These are phyloP conservation scores for Picochlorum sp. DNA, from an alignment of 139 green algal genomes.

Conservation along the genomic window DNA sequence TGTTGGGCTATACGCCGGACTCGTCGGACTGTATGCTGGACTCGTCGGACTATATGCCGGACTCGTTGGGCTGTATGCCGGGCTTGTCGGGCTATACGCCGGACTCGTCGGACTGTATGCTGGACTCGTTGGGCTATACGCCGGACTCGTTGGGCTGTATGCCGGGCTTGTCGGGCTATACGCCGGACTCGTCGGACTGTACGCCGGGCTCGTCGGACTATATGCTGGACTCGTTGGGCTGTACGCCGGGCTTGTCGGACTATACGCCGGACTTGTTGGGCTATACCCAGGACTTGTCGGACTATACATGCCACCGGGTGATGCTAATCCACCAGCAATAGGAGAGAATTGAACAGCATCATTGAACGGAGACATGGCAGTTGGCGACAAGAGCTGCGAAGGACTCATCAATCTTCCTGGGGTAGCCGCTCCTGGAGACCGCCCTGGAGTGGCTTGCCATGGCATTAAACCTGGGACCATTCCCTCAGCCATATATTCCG, in stretches of 20 bases:
- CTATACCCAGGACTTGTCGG: conserved; percentile 46
- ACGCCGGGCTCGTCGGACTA: conserved; percentile 26
- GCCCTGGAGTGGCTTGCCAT: conserved; percentile 41
- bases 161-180: conserved; percentile 54
- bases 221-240: conserved; percentile 48
- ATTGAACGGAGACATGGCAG: conserved; percentile 35
- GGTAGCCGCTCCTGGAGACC: conserved; percentile 23
- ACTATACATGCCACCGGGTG: conserved; percentile 8
- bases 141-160: conserved; percentile 55
- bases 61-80: conserved; percentile 56
- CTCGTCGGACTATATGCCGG: conserved; percentile 58
- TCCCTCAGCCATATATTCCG: conserved; percentile 7
- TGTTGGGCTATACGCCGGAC: conserved; percentile 47
- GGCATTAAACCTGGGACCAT: neutral
- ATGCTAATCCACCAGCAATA: conserved; percentile 36
- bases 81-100: conserved; percentile 55
- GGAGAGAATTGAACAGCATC: conserved; percentile 49
- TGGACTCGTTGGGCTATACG: conserved; percentile 59
- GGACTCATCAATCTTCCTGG: conserved; percentile 37
- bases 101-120: conserved; percentile 27
- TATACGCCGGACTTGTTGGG: conserved; percentile 26
- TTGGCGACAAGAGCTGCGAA: conserved; percentile 36
- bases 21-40: conserved; percentile 34
- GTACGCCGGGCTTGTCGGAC: conserved; percentile 61
- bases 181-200: conserved; percentile 54